A percentile compares a stretch with the other conserved stretches of the same genome.
Evolutionary conservation across 2,329 filamentous ascomycete species (phyloP).

Genomic region (Apiospora saccharicola): DNA sequence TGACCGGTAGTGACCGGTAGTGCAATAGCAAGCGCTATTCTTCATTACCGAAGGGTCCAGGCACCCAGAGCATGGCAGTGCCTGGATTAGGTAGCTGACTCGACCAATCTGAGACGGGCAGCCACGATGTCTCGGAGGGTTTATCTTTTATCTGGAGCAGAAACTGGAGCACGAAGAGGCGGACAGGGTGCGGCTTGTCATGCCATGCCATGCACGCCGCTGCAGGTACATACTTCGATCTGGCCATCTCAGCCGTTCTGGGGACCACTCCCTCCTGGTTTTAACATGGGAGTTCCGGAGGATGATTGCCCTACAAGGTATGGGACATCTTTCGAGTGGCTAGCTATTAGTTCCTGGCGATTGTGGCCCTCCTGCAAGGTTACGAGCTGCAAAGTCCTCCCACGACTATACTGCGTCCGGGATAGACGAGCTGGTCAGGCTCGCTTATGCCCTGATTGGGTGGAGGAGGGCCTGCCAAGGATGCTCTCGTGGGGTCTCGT

Average conservation of each 20-base stretch:
- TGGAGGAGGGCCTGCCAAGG: neutral
- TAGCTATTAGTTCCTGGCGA: neutral
- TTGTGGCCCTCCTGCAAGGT: neutral
- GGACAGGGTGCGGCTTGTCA: constrained; percentile 6
- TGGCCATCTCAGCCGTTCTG: neutral
- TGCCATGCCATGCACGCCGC: constrained; percentile 8
- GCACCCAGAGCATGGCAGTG: neutral
- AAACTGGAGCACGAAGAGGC: neutral
- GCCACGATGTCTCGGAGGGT: constrained; percentile 12
- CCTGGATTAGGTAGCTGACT: neutral
- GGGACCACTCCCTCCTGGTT: neutral
- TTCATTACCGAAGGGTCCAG: neutral
- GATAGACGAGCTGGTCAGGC: neutral
- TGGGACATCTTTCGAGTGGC: neutral
- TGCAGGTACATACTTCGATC: constrained; percentile 1
- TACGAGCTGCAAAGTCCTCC: neutral
- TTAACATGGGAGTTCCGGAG: neutral
- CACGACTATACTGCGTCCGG: neutral
- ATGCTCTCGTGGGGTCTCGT: neutral
- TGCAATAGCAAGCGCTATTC: neutral
- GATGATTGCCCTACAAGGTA: constrained; percentile 18
- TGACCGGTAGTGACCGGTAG: neutral
- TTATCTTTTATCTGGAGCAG: constrained; percentile 4
- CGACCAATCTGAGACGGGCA: constrained; percentile 13
- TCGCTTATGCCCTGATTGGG: constrained; percentile 2